Base-by-base conservation (phyloP, 768 basidiomycete species). In the Tylopilus balloui region DNA sequence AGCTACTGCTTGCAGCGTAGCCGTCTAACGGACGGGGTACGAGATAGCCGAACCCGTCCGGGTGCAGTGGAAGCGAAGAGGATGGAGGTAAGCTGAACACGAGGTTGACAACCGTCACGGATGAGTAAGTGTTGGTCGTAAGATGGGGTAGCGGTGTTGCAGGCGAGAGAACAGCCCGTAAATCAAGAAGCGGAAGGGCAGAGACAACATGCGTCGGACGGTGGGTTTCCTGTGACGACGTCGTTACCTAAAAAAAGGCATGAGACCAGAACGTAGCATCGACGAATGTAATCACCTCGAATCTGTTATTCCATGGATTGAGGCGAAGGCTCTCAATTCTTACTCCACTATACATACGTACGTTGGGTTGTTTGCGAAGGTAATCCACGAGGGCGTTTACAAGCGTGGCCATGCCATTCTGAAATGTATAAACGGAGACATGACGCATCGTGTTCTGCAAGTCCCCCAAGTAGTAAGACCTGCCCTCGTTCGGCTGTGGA, bases 11-110 rank as follows among this genome's bases (percentile, higher is more conserved):
- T 20, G 51, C 45, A n/a, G 67, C 59, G 55, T 88, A 86, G 19
- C 75, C 84, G 5, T 65, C 65, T 27, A 68, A 69, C 0, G 87
- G 82, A 14, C 93, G 87, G 0, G 94, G 92, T 45, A 96, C 78
- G 61, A 99, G 84, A 71, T 93, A 97, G 9, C 95, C 95, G 64
- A 97, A 99, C 4, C 95, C 95, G 2, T 76, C 75, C 0, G 92
- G 92, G 57, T 92, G 86, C 42, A 94, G 75, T 20, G 63, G 58
- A 20, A 64, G 50, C 48, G 69, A 61, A 29, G 57, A 45, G 20
- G 71, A 64, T 25, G 77, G 63, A 53, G 63, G 47, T 25, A 65
- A 62, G 37, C 81, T 71, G 71, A 95, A 97, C 54, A 97, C 78
- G 60, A 98, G 73, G 71, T 91, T 95, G 56, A 93, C 71, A 31